Base-by-base conservation (phyloP, 2,329 filamentous ascomycete species). In the Dothideomycetes sp. region DNA sequence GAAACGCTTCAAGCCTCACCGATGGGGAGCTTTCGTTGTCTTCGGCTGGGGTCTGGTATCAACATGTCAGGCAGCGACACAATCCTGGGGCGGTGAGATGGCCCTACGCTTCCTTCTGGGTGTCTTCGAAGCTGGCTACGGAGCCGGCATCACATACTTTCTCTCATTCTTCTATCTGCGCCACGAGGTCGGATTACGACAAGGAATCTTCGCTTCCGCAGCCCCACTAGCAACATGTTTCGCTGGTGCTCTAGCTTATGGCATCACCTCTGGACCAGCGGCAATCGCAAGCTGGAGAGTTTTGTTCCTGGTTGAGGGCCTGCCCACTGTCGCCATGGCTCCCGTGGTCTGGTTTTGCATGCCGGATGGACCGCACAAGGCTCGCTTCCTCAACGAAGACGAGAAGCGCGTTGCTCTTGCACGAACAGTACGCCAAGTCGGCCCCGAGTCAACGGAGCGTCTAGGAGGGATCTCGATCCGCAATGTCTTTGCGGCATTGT, bases 221-320 rank as follows among this genome's bases (percentile, higher is more conserved):
- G 77, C 78, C 0, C 78, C 79, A 1, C 69, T 94, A 3, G 85
- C 86, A 2, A 91, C 84, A 31, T 80, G 79, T 2, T 88, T 93
- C 54, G 84, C 85, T 0, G 79, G 79, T 2, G 77, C 75, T 3
- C 53, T 70, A 7, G 77, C 77, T 1, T 81, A 77, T 42, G 75
- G 70, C 4, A 80, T 84, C 52, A 77, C 76, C 7, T 72, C 73
- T 19, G 77, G 10, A 65, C 71, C 49, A 63, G 66, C 2, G 22
- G 54, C 63, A 12, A 57, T 84, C 32, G 68, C 73, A 3, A 73
- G 69, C 41, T 86, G 81, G 82, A 69, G 76, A 27, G 61, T 72
- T 2, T 48, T 74, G 3, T 75, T 75, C 44, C 60, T 82, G 4
- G 72, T 82, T 4, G 79, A 84, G 58, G 78, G 78, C 5, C 54